Conservation (phyloP, 1,139 yeast species). For the Yamadazyma trypodendri region DNA sequence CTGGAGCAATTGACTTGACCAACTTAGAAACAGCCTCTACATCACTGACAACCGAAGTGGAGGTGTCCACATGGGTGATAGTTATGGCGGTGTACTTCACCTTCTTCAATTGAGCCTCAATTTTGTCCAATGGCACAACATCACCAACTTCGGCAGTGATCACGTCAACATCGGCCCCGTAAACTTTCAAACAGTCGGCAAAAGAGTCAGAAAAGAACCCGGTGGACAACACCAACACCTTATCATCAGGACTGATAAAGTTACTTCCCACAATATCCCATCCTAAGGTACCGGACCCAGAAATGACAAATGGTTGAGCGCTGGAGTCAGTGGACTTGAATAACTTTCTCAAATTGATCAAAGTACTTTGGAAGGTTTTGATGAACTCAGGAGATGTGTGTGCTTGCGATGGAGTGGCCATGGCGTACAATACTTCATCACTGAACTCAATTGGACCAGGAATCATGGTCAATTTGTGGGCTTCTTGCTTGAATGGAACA, state of each 20-base stretch:
- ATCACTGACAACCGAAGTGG: slow-evolving; percentile 85
- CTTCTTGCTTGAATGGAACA: slow-evolving; percentile 41
- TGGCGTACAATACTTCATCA: slow-evolving; percentile 75
- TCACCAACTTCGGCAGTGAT: slow-evolving; percentile 72
- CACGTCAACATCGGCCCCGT: slow-evolving; percentile 71
- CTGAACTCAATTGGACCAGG: slow-evolving; percentile 96
- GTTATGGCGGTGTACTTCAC: slow-evolving; percentile 68
- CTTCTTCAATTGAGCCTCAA: slow-evolving; percentile 53
- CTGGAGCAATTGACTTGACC: slow-evolving; percentile 68
- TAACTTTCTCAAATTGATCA: slow-evolving; percentile 66
- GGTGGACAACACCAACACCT: slow-evolving; percentile 82
- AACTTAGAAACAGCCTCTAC: slow-evolving; percentile 61
- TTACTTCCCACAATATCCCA: slow-evolving; percentile 91
- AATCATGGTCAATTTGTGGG: slow-evolving; percentile 64
- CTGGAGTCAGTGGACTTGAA: slow-evolving; percentile 66
- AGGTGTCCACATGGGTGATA: slow-evolving; percentile 93
- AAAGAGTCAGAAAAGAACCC: slow-evolving; percentile 89
- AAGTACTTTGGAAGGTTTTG: slow-evolving; percentile 65
- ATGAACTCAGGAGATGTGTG: slow-evolving; percentile 91
- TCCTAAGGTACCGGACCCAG: slow-evolving; percentile 94
- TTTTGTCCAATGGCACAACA: slow-evolving; percentile 55
- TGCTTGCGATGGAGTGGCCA: slow-evolving; percentile 82
- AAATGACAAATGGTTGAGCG: slow-evolving; percentile 76
- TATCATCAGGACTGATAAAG: slow-evolving; percentile 62
- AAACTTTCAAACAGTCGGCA: slow-evolving; percentile 73